Base-by-base conservation (phyloP, 202 grass and related monocot genomes). In the Schoenoplectus triqueter region DNA sequence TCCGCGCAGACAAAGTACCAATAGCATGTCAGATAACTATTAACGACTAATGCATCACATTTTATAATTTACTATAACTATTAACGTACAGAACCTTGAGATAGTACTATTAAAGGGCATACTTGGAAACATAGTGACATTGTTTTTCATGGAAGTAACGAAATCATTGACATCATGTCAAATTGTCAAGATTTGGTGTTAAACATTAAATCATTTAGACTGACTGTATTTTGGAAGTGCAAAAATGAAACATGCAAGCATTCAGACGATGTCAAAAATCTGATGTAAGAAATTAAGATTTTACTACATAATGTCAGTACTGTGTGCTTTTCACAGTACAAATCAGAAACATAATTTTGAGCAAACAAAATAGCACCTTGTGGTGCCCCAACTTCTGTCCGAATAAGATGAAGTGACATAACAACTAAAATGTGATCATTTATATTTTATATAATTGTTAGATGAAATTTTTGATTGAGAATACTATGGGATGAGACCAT, bases 191-290 rank as follows among this genome's bases (percentile, higher is more conserved):
- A 71, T 71, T 71, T 2, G 42, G 7, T 47, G 42, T 48, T 18
- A 71, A 71, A 15, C 49, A 76, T 46, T 46, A 20, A 76, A 75
- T 31, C 31, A 31, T 31, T 31, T 31, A 10, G 69, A 73, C 69
- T 21, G 10, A 56, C 4, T 55, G 3, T 55, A 49, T 52, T 55
- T 31, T 31, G 49, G 10, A 54, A 54, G 17, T 75, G 55, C 72
- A 21, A 75, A 75, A 39, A 6, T 76, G 31, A 31, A 31, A 31
- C 0, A 31, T 31, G 31, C 31, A 31, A 31, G 31, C 31, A 31
- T 31, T 31, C 50, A 55, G 73, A 76, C 3, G 10, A 31, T 55
- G 73, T 76, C 50, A 76, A 76, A 31, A 15, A 31, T 56, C 50
- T 4, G 50, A 76, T 76, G 21, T 55, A 76, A 76, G 10, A 56